A percentile compares a stretch with the other conserved stretches of the same genome.
phyloP scores from a whole-genome alignment of 169 alveolate genomes.

The Plasmodium gaboni region DNA sequence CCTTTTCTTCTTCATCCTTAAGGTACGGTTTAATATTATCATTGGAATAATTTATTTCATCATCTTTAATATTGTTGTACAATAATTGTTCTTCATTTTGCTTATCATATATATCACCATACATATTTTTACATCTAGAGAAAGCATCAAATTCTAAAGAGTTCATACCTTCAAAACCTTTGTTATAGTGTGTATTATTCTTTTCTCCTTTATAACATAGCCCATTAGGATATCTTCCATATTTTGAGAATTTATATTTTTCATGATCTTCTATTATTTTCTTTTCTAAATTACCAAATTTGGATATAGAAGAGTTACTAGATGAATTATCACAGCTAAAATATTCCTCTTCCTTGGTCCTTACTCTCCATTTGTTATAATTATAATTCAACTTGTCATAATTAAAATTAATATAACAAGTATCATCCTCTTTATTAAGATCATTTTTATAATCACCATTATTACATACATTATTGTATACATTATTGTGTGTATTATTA shows the following conservation, averaged over 20 bases:
- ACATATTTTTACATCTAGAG: slow-evolving; percentile 1
- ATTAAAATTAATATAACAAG: neutral
- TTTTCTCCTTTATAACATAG: neutral
- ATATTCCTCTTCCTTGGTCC: slow-evolving; percentile 27
- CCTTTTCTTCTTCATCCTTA: neutral
- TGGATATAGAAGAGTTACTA: slow-evolving; percentile 1
- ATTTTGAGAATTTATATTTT: slow-evolving; percentile 11
- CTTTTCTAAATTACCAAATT: slow-evolving; percentile 16
- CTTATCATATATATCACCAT: neutral
- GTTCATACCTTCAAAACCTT: slow-evolving; percentile 2
- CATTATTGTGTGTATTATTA: neutral
- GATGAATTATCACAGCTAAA: slow-evolving; percentile 39
- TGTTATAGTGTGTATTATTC: slow-evolving; percentile 6
- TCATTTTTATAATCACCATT: neutral
- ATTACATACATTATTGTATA: neutral
- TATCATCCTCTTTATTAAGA: neutral
- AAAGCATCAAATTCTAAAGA: neutral
- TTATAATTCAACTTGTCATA: neutral
- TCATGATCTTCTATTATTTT: neutral
- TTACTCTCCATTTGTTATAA: slow-evolving; percentile 12
- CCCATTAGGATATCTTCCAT: neutral
- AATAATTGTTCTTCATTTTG: slow-evolving; percentile 6
- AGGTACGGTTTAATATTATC: neutral
- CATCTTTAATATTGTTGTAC: slow-evolving; percentile 1
- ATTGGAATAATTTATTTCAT: neutral